Base-by-base conservation (phyloP, 805 yeast species). In the Wickerhamomyces canadensis region DNA sequence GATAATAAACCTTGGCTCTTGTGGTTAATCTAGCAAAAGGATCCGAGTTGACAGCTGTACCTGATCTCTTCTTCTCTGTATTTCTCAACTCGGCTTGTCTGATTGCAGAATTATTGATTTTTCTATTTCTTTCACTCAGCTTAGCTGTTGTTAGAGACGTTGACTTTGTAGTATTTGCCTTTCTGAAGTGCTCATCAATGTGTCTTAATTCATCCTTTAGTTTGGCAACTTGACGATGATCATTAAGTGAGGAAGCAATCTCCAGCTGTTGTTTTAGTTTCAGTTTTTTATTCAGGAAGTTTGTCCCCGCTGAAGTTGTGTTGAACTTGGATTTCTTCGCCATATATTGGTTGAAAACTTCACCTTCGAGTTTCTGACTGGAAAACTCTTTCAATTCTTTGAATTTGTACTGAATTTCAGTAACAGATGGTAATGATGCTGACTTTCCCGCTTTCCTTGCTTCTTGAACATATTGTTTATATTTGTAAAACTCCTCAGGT, bases 21-120 rank as follows among this genome's bases (percentile, higher is more conserved):
- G 98, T 91, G 57, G 85, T 82, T 55, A 93, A 73, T 58, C 98
- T 78, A 48, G 84, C 77, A 61, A 93, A 93, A 17, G 98, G 98
- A 64, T 93, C 85, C 50, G 70, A 76, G 37, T 75, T 68, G 40
- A 62, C 62, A 30, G 49, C 66, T 38, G 69, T 40, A 34, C 56
- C 59, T 51, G 46, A 60, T 54, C 63, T 76, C 47, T 80, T 72
- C 55, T 63, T 66, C 36, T 75, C 80, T 16, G 73, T 70, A 33
- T 83, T 77, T 49, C 68, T 68, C 34, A 78, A 61, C 57, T 89
- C 97, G 1, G 95, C 96, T 51, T 74, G 72, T 54, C 94, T 79
- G 48, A 88, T 77, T 33, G 75, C 76, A 35, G 78, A 78, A 57
- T 79, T 80, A 60, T 91, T 91, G 45, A 82, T 72, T 50, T 77